Evolutionary conservation across 805 yeast species (phyloP), one percentile per base, ranked within the genome.

Genomic region (Yarrowia sp.): DNA sequence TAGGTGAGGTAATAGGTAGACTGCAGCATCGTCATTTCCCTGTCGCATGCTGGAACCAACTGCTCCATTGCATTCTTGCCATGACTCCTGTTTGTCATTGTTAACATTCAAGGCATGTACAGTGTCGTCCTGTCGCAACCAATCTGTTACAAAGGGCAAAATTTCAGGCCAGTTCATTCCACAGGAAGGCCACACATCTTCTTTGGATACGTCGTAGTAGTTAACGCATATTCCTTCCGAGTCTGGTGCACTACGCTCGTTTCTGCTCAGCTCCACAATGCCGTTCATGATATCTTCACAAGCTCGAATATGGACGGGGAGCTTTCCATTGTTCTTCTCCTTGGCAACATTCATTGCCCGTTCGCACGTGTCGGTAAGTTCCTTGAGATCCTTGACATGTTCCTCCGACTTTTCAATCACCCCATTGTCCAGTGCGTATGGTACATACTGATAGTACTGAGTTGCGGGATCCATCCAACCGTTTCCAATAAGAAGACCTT

Each of bases 381-480:
- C 28, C 30, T 73, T 73, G 65, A 59, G 65, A 49, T 36, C 51
- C 38, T 52, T 58, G 41, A 68, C 73, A 64, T 40, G 62, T 30
- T 61, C 68, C 17, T 67, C 64, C 26, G 69, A 70, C 4, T 74
- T 68, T 22, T 78, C 71, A 19, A 93, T 75, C 4, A 93, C 68
- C 0, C 86, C 87, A 16, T 83, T 80, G 19, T 85, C 81, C 26
- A 85, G 68, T 0, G 89, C 81, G 74, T 83, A 92, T 1, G 96
- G 96, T 36, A 89, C 75, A 70, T 88, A 90, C 17, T 96, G 84
- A 67, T 90, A 79, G 62, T 93, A 86, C 78, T 95, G 99, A 46
- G 83, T 82, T 67, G 86, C 83, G 1, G 98, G 98, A 52, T 91
- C 92, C 14, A 92, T 84, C 96, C 97, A 93, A 1, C 97, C 98